phyloP scores from a whole-genome alignment of 495 filamentous ascomycete genomes.

The Aspergillus mulundensis region DNA sequence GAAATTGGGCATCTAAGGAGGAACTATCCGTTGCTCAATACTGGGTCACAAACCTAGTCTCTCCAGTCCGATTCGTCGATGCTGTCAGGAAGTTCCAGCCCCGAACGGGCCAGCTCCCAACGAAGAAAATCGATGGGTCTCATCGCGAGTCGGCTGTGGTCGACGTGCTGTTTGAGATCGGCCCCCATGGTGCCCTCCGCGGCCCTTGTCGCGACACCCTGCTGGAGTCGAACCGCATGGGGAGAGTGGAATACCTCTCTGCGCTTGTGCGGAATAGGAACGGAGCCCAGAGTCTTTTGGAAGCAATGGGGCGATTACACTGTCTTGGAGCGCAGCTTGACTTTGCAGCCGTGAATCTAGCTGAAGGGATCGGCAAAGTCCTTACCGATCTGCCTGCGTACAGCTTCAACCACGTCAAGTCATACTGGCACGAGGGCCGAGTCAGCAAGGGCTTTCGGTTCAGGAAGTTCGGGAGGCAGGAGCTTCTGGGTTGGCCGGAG shows the following conservation, averaged over 20 bases:
- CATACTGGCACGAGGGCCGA: conserved; percentile 20
- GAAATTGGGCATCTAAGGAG: background rate
- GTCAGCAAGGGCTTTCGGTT: conserved; percentile 6
- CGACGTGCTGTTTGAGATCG: background rate
- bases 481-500: background rate
- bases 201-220: background rate
- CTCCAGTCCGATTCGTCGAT: background rate
- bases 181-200: background rate
- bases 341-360: background rate
- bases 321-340: background rate
- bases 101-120: too few relatives aligned
- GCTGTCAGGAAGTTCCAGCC: background rate
- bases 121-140: too few relatives aligned
- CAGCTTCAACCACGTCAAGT: conserved; percentile 31
- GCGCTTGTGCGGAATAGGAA: background rate
- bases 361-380: background rate
- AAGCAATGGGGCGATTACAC: background rate
- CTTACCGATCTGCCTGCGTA: conserved; percentile 37
- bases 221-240: background rate
- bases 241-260: background rate
- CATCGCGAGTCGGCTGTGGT: too few relatives aligned
- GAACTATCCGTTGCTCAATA: background rate
- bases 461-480: background rate
- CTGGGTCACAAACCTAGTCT: background rate
- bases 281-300: background rate